Evolutionary conservation across 805 yeast genomes (phyloP), one percentile per base, ranked within the genome.

Genomic region (Candida koratica): DNA sequence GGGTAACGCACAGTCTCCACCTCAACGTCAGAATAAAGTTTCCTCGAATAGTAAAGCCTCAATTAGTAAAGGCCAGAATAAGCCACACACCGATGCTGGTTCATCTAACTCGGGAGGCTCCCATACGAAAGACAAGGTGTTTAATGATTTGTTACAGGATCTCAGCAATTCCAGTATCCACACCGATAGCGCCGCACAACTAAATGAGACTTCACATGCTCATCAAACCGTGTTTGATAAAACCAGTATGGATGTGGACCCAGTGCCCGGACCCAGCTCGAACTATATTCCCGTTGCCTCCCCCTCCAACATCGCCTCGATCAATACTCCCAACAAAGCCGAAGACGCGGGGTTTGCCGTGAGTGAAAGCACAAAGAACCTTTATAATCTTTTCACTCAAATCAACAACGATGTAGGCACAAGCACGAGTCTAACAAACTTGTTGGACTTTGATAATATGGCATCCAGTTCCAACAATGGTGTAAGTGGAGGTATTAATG

Each of bases 311-410:
- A 34, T 44, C 6, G 38, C 45, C 4, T 25, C 45, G 14, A 25
- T 40, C 2, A 36, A 25, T 19, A 37, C 32, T 12, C 19, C 32
- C 9, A 43, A 35, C 15, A 42, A 39, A 24, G 46, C 46, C 15
- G 48, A 42, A 17, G 38, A 29, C 13, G 28, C 39, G 8, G 43
- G 32, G 25, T 37, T 46, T 29, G 44, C 41, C 20, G 34, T 46
- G 18, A 55, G 60, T 32, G 61, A 56, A 25, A 56, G 61, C 34
- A 52, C 61, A 25, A 57, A 52, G 32, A 58, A 52, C 40, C 42
- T 58, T 27, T 57, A 52, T 43, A 56, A 56, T 34, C 43, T 58
- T 32, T 57, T 58, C 42, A 49, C 51, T 25, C 58, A 56, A 33
- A 48, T 55, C 25, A 46, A 46, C 31, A 55, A 54, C 36, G 58